These are phyloP conservation scores for Dryadomyces quercus-mongolicae DNA, from an alignment of 2,329 filamentous ascomycete species.

Conservation along the genomic window DNA sequence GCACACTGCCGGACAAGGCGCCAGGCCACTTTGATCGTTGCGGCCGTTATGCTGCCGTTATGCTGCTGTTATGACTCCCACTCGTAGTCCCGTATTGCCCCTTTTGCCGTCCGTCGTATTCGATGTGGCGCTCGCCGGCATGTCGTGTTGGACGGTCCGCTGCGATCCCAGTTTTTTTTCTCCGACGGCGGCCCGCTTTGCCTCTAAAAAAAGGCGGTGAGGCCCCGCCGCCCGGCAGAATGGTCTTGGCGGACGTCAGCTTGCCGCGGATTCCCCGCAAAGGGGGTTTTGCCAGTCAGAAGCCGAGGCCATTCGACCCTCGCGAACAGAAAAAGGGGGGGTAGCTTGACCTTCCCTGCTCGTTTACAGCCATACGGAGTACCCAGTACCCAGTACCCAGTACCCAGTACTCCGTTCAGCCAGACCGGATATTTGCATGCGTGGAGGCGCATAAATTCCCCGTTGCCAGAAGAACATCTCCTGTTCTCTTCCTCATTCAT, in stretches of 20 bases:
- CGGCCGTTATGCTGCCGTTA: no score
- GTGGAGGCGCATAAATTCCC: neutral
- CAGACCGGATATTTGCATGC: neutral
- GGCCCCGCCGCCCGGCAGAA: neutral
- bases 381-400: no score
- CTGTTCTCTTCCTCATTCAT: neutral
- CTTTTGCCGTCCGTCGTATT: no score
- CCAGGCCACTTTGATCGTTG: constrained; percentile 4
- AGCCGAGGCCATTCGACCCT: constrained; percentile 6
- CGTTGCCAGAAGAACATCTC: neutral
- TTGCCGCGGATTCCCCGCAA: neutral
- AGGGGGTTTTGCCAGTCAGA: neutral
- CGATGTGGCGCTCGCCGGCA: no score
- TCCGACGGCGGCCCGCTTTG: neutral
- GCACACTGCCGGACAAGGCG: neutral
- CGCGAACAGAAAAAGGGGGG: no score
- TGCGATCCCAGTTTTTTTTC: neutral
- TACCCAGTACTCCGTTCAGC: no score
- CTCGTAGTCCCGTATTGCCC: no score
- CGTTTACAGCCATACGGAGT: neutral
- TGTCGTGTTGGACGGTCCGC: no score
- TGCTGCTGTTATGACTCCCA: no score
- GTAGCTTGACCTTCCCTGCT: neutral
- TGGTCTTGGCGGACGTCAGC: neutral
- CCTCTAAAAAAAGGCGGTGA: constrained; percentile 1